Base-by-base conservation (phyloP, 192 early-diverging fungal genomes). In the Coemansia sp. region DNA sequence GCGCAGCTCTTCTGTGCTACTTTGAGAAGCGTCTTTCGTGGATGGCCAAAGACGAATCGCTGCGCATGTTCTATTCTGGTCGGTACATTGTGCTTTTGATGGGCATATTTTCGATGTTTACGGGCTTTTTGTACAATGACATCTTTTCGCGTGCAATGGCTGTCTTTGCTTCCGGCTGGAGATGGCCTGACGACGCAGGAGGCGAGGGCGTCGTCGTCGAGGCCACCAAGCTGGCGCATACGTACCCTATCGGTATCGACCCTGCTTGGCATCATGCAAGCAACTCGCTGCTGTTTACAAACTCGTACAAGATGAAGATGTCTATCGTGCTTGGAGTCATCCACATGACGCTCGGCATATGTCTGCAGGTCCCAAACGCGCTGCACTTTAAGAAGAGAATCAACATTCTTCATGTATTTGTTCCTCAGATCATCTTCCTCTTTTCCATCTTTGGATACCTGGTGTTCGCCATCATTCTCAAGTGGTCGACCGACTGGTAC, bases 261-360 rank as follows among this genome's bases (percentile, higher is more conserved):
- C 95, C 95, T 22, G 89, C 90, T 8, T 99, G 97, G 97, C 92
- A 95, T 63, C 89, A 88, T 40, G 85, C 94, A 10, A 94, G 96
- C 48, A 99, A 99, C 85, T 89, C 81, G 69, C 89, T 99, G 56
- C 66, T 98, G 49, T 99, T 99, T 71, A 87, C 89, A 55, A 99
- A 99, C 84, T 97, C 96, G 56, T 99, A 99, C 87, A 99, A 99
- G 87, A 99, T 99, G 97, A 99, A 99, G 81, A 92, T 94, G 90
- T 92, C 95, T 6, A 89, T 99, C 71, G 87, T 99, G 55, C 63
- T 99, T 25, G 97, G 97, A 64, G 94, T 98, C 22, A 85, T 97
- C 66, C 97, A 98, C 48, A 99, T 99, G 97, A 84, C 89, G 25
- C 95, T 97, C 76, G 97, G 93, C 48, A 92, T 97, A 60, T 87